Percentiles rank a stretch among this genome's conserved stretches.
These are phyloP conservation scores for Trichosporon coremiiforme DNA, from an alignment of 1,284 basidiomycete species.

Conservation along the genomic window DNA sequence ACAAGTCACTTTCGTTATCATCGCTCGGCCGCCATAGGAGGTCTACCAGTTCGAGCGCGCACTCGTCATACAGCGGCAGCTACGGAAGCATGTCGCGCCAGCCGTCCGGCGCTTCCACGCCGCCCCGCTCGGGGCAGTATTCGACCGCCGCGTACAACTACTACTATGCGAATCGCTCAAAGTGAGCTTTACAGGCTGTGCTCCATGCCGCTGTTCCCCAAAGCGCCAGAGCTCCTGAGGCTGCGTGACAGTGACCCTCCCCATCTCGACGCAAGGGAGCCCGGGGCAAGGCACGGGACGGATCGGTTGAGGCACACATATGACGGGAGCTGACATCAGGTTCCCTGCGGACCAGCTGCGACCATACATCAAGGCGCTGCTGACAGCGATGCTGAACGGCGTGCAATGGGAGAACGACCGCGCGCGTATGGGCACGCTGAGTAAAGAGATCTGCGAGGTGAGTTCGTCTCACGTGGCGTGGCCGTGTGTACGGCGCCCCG, in stretches of 20 bases:
- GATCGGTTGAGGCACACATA: too few species aligned
- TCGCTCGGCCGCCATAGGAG: slow-evolving; percentile 22
- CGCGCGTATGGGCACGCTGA: slow-evolving; percentile 37
- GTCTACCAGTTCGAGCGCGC: neutral
- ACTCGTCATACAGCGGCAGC: neutral
- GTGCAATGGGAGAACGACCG: slow-evolving; percentile 45
- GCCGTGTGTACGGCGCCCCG: neutral
- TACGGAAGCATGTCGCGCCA: neutral
- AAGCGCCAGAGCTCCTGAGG: neutral
- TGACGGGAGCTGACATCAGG: slow-evolving; percentile 55
- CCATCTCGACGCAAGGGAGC: too few species aligned
- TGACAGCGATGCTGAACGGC: slow-evolving; percentile 25
- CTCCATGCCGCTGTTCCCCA: neutral
- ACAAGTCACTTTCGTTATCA: neutral
- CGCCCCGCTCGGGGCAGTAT: neutral
- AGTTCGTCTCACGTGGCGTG: slow-evolving; percentile 20
- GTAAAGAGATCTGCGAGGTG: slow-evolving; percentile 52
- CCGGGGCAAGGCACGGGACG: too few species aligned
- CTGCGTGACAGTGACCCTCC: neutral
- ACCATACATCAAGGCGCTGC: slow-evolving; percentile 41
- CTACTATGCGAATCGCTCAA: slow-evolving; percentile 9
- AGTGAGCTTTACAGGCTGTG: neutral
- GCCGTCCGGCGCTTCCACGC: neutral
- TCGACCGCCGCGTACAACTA: slow-evolving; percentile 13
- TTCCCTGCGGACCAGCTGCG: slow-evolving; percentile 46